Evolutionary conservation across 2,329 filamentous ascomycete genomes (phyloP).

Genomic region (Iodosphaeria phyllophila): DNA sequence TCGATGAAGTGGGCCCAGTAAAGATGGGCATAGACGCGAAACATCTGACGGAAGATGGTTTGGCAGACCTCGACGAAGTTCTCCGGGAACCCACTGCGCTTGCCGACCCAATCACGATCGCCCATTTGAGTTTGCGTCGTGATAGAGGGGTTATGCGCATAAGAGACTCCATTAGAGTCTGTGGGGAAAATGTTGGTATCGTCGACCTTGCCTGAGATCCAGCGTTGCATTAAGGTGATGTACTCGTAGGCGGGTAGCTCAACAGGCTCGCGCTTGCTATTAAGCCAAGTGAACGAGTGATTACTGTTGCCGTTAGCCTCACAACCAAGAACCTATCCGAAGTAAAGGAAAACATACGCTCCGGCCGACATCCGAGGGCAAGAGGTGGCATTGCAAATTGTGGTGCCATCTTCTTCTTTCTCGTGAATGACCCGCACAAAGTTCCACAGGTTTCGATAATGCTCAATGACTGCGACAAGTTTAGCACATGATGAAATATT

Average conservation of each 20-base stretch:
- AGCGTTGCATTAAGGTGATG: constrained; percentile 88
- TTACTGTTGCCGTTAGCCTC: constrained; percentile 30
- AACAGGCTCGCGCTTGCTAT: constrained; percentile 69
- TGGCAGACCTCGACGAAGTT: constrained; percentile 83
- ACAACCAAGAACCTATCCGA: neutral
- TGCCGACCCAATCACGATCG: constrained; percentile 67
- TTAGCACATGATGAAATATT: neutral
- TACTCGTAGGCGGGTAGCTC: constrained; percentile 88
- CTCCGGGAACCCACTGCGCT: constrained; percentile 79
- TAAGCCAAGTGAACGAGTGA: constrained; percentile 92
- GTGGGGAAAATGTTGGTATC: constrained; percentile 83
- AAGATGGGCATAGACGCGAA: constrained; percentile 91
- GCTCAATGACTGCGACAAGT: constrained; percentile 55
- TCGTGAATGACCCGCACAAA: constrained; percentile 82
- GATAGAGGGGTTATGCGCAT: constrained; percentile 40
- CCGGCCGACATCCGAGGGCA: constrained; percentile 93
- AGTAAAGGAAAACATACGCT: constrained; percentile 39
- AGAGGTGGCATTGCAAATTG: constrained; percentile 66
- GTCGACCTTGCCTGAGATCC: constrained; percentile 92
- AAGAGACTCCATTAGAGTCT: constrained; percentile 53
- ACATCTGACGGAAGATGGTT: constrained; percentile 94
- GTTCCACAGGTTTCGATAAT: constrained; percentile 74
- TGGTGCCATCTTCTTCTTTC: constrained; percentile 56
- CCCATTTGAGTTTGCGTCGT: constrained; percentile 37
- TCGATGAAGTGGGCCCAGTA: constrained; percentile 92